Percentiles rank a stretch among this genome's conserved stretches.
Evolutionary conservation across 306 rosid genomes (phyloP).

Genomic region (Mucuna pruriens): DNA sequence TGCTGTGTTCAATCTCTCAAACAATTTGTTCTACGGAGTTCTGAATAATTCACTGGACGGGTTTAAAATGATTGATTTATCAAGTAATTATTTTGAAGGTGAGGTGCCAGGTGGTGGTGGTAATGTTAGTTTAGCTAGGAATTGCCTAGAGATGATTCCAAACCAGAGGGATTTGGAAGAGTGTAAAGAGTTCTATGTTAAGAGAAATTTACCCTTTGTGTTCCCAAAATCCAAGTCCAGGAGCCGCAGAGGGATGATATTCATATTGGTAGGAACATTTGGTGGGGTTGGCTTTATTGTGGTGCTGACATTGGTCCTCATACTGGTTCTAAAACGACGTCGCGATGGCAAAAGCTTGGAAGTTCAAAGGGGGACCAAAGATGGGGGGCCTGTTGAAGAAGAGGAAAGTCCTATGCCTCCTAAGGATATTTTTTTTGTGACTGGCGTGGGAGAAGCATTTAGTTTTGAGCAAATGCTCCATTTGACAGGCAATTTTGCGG

Average conservation of each 20-base stretch:
- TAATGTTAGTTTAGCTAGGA: slow-evolving; percentile 54
- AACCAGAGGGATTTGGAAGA: slow-evolving; percentile 61
- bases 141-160: slow-evolving; percentile 60
- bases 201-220: slow-evolving; percentile 48
- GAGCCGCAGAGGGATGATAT: slow-evolving; percentile 52
- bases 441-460: slow-evolving; percentile 69
- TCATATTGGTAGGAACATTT: slow-evolving; percentile 72
- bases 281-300: slow-evolving; percentile 78
- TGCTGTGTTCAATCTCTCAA: slow-evolving; percentile 63
- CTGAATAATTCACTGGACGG: slow-evolving; percentile 45
- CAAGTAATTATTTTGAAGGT: slow-evolving; percentile 82
- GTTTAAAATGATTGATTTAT: slow-evolving; percentile 60
- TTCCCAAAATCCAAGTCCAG: slow-evolving; percentile 32
- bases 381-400: slow-evolving; percentile 58
- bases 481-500: slow-evolving; percentile 64
- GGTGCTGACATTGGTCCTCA: slow-evolving; percentile 58
- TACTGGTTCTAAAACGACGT: slow-evolving; percentile 52
- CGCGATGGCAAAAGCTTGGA: slow-evolving; percentile 39
- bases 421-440: slow-evolving; percentile 47
- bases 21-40: slow-evolving; percentile 72
- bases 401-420: slow-evolving; percentile 57
- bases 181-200: slow-evolving; percentile 65
- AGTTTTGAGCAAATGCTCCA: slow-evolving; percentile 69
- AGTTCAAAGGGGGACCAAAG: slow-evolving; percentile 52
- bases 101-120: slow-evolving; percentile 37